Conservation (phyloP, 257 asterid species). For the Fraxinus excelsior region DNA sequence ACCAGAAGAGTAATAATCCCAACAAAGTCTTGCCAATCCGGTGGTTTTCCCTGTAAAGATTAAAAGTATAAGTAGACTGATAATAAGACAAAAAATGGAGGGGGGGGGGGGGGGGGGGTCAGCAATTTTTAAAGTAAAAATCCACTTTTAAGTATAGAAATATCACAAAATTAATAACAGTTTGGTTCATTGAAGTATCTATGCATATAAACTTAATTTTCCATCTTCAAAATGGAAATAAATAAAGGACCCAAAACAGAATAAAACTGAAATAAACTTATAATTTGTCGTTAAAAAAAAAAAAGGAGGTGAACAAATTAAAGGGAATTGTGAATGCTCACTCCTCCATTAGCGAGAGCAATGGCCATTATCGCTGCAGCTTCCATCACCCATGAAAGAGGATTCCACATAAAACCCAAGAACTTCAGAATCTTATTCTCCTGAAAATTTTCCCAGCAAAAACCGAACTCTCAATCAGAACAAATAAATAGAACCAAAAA, state of each 20-base stretch:
- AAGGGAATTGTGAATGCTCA: not conserved
- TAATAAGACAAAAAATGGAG: not conserved
- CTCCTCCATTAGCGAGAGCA: conserved; percentile 28
- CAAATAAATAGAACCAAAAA: not conserved
- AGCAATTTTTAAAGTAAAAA: not conserved
- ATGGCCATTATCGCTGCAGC: conserved; percentile 30
- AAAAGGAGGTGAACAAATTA: no score
- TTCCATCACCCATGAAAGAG: conserved; percentile 30
- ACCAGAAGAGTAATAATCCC: conserved; percentile 26
- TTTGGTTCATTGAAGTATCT: not conserved
- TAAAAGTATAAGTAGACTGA: not conserved
- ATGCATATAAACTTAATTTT: not conserved
- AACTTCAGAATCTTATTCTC: conserved; percentile 25
- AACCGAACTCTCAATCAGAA: not conserved
- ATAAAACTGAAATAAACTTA: not conserved
- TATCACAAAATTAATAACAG: conserved; percentile 1
- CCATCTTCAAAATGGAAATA: not conserved
- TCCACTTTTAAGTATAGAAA: not conserved
- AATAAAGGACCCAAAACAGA: not conserved
- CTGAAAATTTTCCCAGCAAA: conserved; percentile 16
- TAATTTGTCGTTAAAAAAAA: not conserved
- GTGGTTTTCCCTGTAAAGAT: conserved; percentile 25
- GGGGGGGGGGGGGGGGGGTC: not conserved
- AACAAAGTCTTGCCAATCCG: conserved; percentile 29
- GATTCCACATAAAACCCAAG: conserved; percentile 29